Percentiles rank a stretch among this genome's conserved stretches.
Evolutionary conservation across 768 basidiomycete genomes (phyloP).

Genomic region (Mycena floridula): DNA sequence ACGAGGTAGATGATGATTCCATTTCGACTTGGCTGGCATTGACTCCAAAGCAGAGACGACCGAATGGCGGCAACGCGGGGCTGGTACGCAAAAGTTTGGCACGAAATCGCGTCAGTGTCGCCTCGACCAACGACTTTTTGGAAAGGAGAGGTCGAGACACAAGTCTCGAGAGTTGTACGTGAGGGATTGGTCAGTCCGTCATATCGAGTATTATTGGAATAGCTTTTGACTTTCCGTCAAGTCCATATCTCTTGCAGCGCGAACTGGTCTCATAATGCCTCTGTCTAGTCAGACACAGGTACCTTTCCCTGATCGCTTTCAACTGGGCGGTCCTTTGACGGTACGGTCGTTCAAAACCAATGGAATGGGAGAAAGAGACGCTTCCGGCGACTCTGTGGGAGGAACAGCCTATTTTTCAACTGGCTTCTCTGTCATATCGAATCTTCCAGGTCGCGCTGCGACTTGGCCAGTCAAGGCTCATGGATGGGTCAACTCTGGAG

Average conservation of each 20-base stretch:
- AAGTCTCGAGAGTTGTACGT: conserved; percentile 52
- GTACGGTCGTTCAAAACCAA: conserved; percentile 74
- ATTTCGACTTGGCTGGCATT: conserved; percentile 30
- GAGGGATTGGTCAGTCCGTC: conserved; percentile 48
- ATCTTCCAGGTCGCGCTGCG: conserved; percentile 62
- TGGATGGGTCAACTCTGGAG: conserved; percentile 74
- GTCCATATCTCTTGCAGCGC: conserved; percentile 71
- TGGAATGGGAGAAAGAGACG: conserved; percentile 73
- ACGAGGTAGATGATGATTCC: no score
- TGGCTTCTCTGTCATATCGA: conserved; percentile 68
- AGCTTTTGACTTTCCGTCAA: conserved; percentile 20
- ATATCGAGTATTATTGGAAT: neutral
- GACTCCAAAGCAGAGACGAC: conserved; percentile 70
- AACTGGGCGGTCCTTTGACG: conserved; percentile 86
- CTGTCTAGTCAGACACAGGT: conserved; percentile 36
- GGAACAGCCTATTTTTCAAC: conserved; percentile 79
- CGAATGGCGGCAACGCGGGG: conserved; percentile 58
- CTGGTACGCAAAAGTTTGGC: conserved; percentile 51
- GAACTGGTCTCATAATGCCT: conserved; percentile 66
- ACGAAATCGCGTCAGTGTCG: conserved; percentile 79
- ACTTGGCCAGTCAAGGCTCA: conserved; percentile 88
- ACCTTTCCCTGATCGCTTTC: conserved; percentile 81
- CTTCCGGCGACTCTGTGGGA: conserved; percentile 74
- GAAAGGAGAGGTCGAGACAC: conserved; percentile 57
- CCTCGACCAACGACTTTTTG: conserved; percentile 71